Percentiles rank a stretch among this genome's conserved stretches.
Evolutionary conservation across 2,329 filamentous ascomycete species (phyloP).

Genomic region (Aspergillus chevalieri): DNA sequence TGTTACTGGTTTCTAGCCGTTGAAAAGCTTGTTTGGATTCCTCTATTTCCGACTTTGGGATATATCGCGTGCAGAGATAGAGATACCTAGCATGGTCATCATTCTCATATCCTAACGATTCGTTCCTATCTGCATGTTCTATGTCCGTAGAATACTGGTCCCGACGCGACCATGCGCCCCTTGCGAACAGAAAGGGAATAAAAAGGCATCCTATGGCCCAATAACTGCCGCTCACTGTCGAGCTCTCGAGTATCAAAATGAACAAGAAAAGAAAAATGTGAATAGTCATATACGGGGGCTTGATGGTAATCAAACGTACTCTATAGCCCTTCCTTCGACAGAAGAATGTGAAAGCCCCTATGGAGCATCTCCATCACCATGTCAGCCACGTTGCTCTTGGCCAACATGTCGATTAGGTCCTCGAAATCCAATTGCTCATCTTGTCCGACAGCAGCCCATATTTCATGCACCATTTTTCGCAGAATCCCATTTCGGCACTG

Average conservation of each 20-base stretch:
- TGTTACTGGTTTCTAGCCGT: conserved; percentile 29
- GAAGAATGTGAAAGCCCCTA: conserved; percentile 1
- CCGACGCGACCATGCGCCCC: conserved; percentile 8
- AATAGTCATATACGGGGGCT: too few relatives aligned
- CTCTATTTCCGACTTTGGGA: conserved; percentile 10
- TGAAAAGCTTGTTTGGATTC: conserved; percentile 17
- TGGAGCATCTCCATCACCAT: conserved; percentile 1
- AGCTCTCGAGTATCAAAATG: too few relatives aligned
- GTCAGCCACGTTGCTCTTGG: background rate
- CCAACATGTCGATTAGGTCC: conserved; percentile 2
- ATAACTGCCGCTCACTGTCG: too few relatives aligned
- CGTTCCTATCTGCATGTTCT: conserved; percentile 9
- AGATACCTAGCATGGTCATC: background rate
- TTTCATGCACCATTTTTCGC: conserved; percentile 2
- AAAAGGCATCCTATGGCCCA: background rate
- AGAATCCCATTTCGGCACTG: conserved; percentile 3
- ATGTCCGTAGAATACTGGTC: conserved; percentile 2
- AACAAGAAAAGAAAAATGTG: too few relatives aligned
- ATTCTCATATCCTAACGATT: background rate
- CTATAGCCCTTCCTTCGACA: background rate
- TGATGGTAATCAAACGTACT: background rate
- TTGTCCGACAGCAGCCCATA: conserved; percentile 1
- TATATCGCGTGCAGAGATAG: background rate
- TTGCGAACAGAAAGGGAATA: conserved; percentile 5
- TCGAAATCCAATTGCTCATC: background rate